These are phyloP conservation scores for Lunularia cruciata DNA, from an alignment of 225 moss, liverwort and hornwort genomes.

Conservation along the genomic window DNA sequence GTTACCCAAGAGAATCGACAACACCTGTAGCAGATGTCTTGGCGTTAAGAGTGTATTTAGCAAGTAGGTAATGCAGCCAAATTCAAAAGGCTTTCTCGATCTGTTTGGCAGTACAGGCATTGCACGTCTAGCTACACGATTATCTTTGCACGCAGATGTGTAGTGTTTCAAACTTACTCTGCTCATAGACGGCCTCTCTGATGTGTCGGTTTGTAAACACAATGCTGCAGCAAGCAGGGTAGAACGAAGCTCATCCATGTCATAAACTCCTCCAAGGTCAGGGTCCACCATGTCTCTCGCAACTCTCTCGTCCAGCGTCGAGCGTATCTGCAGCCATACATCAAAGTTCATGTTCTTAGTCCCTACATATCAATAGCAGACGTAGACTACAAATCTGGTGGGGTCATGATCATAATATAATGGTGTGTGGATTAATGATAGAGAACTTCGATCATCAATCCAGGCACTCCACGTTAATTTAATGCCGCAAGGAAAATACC, in stretches of 20 bases:
- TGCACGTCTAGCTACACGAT: too few relatives aligned
- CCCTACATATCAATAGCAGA: not conserved
- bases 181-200: not conserved
- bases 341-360: not conserved
- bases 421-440: not conserved
- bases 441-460: not conserved
- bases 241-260: not conserved
- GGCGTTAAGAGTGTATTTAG: not conserved
- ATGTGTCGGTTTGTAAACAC: not conserved
- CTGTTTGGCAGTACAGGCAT: not conserved
- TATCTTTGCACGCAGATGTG: too few relatives aligned
- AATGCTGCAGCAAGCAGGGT: not conserved
- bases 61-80: too few relatives aligned
- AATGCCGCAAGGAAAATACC: too few relatives aligned
- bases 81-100: not conserved
- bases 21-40: not conserved
- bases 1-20: not conserved
- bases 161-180: constrained; percentile 1
- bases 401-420: not conserved
- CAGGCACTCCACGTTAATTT: too few relatives aligned
- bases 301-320: not conserved
- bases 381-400: not conserved
- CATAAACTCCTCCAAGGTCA: not conserved
- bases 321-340: not conserved
- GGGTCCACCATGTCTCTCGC: not conserved